Percentiles rank a stretch among this genome's conserved stretches.
These are phyloP conservation scores for Boletus reticuloceps DNA, from an alignment of 768 basidiomycete species.

Conservation along the genomic window DNA sequence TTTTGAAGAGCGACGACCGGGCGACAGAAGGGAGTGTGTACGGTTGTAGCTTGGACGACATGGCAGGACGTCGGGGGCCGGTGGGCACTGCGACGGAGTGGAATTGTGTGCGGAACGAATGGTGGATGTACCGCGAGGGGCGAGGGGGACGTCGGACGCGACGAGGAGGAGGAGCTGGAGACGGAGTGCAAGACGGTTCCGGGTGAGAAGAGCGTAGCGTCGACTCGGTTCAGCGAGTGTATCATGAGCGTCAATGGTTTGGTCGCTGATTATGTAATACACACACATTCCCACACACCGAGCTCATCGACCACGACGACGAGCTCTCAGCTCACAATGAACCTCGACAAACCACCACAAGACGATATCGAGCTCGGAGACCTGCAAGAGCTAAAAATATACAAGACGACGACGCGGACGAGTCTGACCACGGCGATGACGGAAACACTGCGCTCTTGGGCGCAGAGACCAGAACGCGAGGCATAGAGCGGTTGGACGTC, in stretches of 20 bases:
- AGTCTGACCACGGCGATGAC: conserved; percentile 27
- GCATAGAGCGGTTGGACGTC: conserved; percentile 14
- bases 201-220: neutral
- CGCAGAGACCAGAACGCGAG: conserved; percentile 28
- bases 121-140: conserved; percentile 4
- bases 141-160: conserved; percentile 16
- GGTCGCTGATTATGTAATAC: conserved; percentile 17
- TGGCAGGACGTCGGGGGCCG: conserved; percentile 33
- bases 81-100: conserved; percentile 5
- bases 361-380: neutral
- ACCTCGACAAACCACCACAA: neutral
- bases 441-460: conserved; percentile 47
- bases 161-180: neutral
- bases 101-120: conserved; percentile 11
- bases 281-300: neutral
- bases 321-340: neutral
- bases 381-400: neutral
- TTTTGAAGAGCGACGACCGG: conserved; percentile 62
- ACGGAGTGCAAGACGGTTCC: neutral
- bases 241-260: conserved; percentile 30
- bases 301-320: conserved; percentile 1
- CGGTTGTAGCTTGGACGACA: conserved; percentile 60
- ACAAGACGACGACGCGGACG: neutral
- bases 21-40: conserved; percentile 49
- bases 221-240: conserved; percentile 8